Evolutionary conservation across 441 rosid genomes (phyloP), one percentile per base, ranked within the genome.

Genomic region (Viola pubescens): DNA sequence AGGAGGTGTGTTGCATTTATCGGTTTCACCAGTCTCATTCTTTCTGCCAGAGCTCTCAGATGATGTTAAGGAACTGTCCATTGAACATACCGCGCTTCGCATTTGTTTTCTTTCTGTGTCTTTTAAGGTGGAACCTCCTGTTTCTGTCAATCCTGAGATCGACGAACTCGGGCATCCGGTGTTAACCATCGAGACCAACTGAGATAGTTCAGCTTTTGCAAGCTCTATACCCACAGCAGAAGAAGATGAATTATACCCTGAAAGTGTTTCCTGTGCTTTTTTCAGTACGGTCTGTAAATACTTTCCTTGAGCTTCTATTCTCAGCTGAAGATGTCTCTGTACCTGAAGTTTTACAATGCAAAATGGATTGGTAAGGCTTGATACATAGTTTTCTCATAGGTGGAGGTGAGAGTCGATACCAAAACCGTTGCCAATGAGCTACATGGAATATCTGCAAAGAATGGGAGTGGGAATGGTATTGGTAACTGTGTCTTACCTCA

Each of bases 291-390:
- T 79, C 13, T 83, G 91, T 56, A 94, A 66, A 77, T 94, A 94
- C 79, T 89, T 94, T 48, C 96, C 96, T 75, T 94, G 97, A 65
- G 98, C 97, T 74, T 89, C 98, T 56, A 94, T 94, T 75, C 95
- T 85, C 70, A 94, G 86, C 75, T 88, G 98, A 49, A 94, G 78
- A 77, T 81, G 99, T 73, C 84, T 88, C 77, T 94, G 97, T 52
- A 94, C 98, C 98, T 92, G 77, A 72, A 76, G 81, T 43, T 58
- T 46, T 34, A 56, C 54, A 63, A 59, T 53, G 62, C 0, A 11
- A 40, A 19, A 67, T 40, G 61, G 11, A 74, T 56, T 64, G 62
- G 16, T 37, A 54, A 43, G 56, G 9, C 49, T 7, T 48, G 52
- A 48, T 46, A n/a, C 51, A 51, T 45, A 40, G 16, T 5, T 45